These are phyloP conservation scores for Sclerotinia subarctica DNA, from an alignment of 2,329 filamentous ascomycete species.

Conservation along the genomic window DNA sequence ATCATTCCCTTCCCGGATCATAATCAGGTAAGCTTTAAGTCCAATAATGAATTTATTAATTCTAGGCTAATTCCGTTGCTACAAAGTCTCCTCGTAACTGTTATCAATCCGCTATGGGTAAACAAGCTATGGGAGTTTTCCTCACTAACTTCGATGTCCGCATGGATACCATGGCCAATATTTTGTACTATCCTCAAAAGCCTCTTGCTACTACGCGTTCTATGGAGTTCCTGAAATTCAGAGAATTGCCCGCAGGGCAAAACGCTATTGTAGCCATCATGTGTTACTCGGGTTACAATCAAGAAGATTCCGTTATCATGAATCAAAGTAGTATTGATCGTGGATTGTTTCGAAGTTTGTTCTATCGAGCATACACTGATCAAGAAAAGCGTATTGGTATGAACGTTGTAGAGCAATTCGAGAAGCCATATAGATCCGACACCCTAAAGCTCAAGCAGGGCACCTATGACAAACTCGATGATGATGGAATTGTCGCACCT, in stretches of 20 bases:
- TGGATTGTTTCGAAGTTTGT: conserved; percentile 93
- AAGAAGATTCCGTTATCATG: conserved; percentile 99
- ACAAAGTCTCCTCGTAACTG: conserved; percentile 90
- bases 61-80: conserved; percentile 39
- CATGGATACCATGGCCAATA: conserved; percentile 99
- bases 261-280: conserved; percentile 98
- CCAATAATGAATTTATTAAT: conserved; percentile 11
- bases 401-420: conserved; percentile 88
- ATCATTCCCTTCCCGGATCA: conserved; percentile 99
- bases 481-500: conserved; percentile 91
- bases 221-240: conserved; percentile 98
- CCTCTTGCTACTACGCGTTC: conserved; percentile 92
- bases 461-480: conserved; percentile 95
- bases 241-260: conserved; percentile 92
- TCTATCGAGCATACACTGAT: conserved; percentile 96
- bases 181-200: conserved; percentile 98
- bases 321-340: conserved; percentile 99
- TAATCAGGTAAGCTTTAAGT: conserved; percentile 64
- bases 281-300: conserved; percentile 97
- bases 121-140: conserved; percentile 99
- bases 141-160: conserved; percentile 94
- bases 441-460: conserved; percentile 91
- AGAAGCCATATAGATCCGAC: conserved; percentile 86
- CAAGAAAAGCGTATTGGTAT: conserved; percentile 95
- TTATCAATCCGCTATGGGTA: conserved; percentile 99